A percentile compares a stretch with the other conserved stretches of the same genome.
Conservation (phyloP, 441 rosid genomes). For the Melastoma candidum region DNA sequence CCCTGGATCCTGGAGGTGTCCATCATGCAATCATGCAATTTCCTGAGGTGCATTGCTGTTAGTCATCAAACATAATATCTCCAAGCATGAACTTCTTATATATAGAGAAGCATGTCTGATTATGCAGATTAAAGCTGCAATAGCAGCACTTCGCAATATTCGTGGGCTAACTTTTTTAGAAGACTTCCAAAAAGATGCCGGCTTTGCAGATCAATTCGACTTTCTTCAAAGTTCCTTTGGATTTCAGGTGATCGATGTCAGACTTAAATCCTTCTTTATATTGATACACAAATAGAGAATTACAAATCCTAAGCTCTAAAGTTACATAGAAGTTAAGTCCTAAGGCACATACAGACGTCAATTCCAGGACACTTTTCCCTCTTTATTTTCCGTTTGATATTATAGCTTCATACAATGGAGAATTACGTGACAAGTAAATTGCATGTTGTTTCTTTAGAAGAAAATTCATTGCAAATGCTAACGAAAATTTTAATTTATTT, state of each 20-base stretch:
- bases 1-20: constrained; percentile 75
- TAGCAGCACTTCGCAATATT: constrained; percentile 55
- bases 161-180: constrained; percentile 53
- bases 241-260: constrained; percentile 56
- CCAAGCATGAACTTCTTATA: not conserved
- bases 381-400: too few relatives aligned
- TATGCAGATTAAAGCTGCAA: constrained; percentile 74
- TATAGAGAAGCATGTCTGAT: constrained; percentile 16
- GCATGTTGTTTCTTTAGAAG: too few relatives aligned
- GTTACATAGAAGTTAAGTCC: too few relatives aligned
- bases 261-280: not conserved
- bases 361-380: too few relatives aligned
- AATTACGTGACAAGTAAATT: too few relatives aligned
- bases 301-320: too few relatives aligned
- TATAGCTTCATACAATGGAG: too few relatives aligned
- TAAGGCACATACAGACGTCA: too few relatives aligned
- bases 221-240: constrained; percentile 79
- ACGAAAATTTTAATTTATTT: constrained; percentile 1
- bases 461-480: too few relatives aligned
- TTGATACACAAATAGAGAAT: not conserved
- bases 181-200: constrained; percentile 40
- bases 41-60: constrained; percentile 55
- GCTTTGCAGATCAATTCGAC: constrained; percentile 65
- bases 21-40: constrained; percentile 83
- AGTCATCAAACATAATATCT: not conserved